Base-by-base conservation (phyloP, 495 filamentous ascomycete species). In the Penicillium fimorum region DNA sequence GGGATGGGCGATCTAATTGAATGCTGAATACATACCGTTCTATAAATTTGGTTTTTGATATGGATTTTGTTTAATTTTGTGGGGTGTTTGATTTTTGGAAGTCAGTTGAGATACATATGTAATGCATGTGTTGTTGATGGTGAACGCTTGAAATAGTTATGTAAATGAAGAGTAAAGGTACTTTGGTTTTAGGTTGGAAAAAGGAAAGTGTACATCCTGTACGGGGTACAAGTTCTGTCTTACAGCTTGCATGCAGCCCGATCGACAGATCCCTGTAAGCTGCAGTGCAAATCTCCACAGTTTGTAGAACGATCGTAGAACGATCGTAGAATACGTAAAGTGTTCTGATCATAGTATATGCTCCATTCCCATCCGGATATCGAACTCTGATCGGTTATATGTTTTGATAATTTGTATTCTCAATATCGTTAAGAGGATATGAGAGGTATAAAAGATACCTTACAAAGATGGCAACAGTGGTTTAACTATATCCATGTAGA, bases 191-290 rank as follows among this genome's bases (percentile, higher is more conserved):
- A 6, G 8, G 7, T 38, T 38, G 7, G 5, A 17, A 17, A 38
- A 38, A n/a, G 35, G 35, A 38, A 38, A 38, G 35, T n/a, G 32
- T 35, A 5, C 33, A 7, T 37, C 22, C 15, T 24, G 17, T 22
- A 48, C 24, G 22, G 12, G 22, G 17, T 22, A 48, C 24, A 33
- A 18, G 22, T 40, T 25, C 49, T 41, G 10, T 42, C 48, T 38
- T 50, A 15, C 48, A 40, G 35, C 22, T 15, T 53, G 50, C 50
- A 44, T 53, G 50, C 29, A 53, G 22, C 3, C 33, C 13, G 50
- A 25, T 52, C 24, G 38, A 20, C 50, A 12, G 25, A 11, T 18
- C 7, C 38, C 15, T 44, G 50, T 40, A 53, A 22, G 5, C 41
- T 45, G 50, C 40, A 53, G 40, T 44, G 40, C 1, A 20, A 35